These are phyloP conservation scores for Arthroderma uncinatum DNA, from an alignment of 2,329 filamentous ascomycete species.

Conservation along the genomic window DNA sequence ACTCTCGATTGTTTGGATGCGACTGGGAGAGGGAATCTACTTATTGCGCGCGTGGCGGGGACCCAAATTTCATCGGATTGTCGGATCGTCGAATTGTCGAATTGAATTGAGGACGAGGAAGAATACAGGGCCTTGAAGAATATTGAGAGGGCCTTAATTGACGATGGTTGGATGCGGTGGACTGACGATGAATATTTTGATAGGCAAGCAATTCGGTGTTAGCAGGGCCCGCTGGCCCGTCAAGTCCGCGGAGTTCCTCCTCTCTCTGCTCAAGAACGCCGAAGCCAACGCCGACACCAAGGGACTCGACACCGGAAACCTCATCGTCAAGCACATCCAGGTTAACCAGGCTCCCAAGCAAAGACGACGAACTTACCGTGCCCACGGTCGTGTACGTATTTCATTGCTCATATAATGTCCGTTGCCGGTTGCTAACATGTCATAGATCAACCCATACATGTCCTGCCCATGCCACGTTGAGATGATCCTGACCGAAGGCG, in stretches of 20 bases:
- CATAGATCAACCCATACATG: constrained; percentile 99
- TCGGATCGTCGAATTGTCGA: too few species aligned
- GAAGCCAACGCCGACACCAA: constrained; percentile 96
- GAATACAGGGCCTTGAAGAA: neutral
- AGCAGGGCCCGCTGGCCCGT: constrained; percentile 96
- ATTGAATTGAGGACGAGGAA: neutral
- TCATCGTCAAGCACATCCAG: constrained; percentile 99
- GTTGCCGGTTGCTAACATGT: neutral
- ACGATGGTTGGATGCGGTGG: neutral
- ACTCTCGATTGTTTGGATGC: neutral
- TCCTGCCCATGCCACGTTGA: constrained; percentile 99
- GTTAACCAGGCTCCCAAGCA: constrained; percentile 99
- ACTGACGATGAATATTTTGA: neutral
- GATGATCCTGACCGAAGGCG: constrained; percentile 95
- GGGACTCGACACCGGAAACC: constrained; percentile 92
- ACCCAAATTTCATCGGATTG: too few species aligned
- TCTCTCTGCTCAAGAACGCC: constrained; percentile 93
- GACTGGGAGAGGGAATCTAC: neutral
- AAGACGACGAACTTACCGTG: constrained; percentile 97
- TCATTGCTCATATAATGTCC: neutral
- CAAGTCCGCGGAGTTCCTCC: constrained; percentile 97
- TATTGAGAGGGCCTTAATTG: neutral
- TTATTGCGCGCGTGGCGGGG: neutral
- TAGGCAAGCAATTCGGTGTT: constrained; percentile 98
- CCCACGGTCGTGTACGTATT: constrained; percentile 92